Base-by-base conservation (phyloP, 129 eudicot genomes). In the Smallanthus sonchifolius region DNA sequence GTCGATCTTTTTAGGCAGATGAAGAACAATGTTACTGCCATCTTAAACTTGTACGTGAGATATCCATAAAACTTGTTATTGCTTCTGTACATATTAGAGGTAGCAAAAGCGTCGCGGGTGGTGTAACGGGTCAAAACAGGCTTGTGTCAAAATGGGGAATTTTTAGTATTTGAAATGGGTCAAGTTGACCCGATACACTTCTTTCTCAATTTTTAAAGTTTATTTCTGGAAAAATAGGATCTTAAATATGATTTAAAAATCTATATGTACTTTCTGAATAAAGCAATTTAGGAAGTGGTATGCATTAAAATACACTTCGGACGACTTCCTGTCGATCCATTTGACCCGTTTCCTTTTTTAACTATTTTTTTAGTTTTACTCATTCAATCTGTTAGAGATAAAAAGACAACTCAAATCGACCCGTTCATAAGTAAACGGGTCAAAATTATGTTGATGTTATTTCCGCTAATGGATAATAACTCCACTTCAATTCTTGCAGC, bases 11-110 rank as follows among this genome's bases (percentile, higher is more conserved):
- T 92, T 79, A 70, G 77, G 51, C 96, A 77, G 73, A 67, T 77
- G 72, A 89, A 89, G 91, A 84, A 85, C 83, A 92, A 87, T 77
- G 36, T 92, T 65, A 72, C 74, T 15, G 80, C 86, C 89, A 85
- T 89, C 74, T 69, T 89, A 74, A 77, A 87, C 37, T 84, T 82
- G 96, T 92, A 89, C 2, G 87, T 83, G 45, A 42, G 16, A 67
- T 73, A 56, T 55, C 70, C 39, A 34, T 79, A 54, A 35, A 43
- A 45, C 74, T 28, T 62, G 9, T 60, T 6, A 15, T 76, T 57
- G 49, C 64, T 60, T 32, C 32, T 79, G 39, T 49, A 24, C 4
- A 19, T 11, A 60, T 32, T 32, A 1, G 40, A 60, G 66, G 19
- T 60, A 14, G 13, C 47, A 36, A 63, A 35, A 7, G 30, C 13